Evolutionary conservation across 1,284 basidiomycete species (phyloP).

Genomic region (Fomitopsis schrenkii): DNA sequence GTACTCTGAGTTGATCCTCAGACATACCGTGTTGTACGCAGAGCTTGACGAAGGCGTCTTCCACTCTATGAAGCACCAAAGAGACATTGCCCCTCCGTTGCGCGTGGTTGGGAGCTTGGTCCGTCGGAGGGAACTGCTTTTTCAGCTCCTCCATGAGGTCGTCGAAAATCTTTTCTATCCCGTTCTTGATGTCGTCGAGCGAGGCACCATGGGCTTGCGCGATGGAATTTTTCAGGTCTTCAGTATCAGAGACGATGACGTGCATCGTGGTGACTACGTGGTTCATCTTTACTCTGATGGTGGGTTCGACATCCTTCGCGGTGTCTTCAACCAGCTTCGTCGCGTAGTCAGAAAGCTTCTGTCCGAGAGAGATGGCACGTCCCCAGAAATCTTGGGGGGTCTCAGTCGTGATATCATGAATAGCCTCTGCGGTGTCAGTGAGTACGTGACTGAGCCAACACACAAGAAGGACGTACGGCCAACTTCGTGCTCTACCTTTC

Average conservation of each 20-base stretch:
- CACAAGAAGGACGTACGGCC: neutral
- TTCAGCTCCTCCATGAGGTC: too few relatives aligned
- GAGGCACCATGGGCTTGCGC: too few relatives aligned
- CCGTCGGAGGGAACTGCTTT: neutral
- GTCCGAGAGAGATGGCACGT: too few relatives aligned
- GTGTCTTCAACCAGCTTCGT: neutral
- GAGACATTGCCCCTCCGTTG: neutral
- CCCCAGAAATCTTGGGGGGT: neutral
- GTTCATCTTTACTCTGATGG: too few relatives aligned
- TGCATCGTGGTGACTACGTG: too few relatives aligned
- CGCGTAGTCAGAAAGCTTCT: neutral
- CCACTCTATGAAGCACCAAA: neutral
- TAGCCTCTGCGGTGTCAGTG: neutral
- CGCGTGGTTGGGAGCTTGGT: neutral
- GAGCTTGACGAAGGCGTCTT: neutral
- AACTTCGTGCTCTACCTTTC: too few relatives aligned
- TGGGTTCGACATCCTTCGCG: too few relatives aligned
- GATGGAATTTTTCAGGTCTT: too few relatives aligned
- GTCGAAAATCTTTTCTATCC: too few relatives aligned
- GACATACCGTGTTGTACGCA: neutral
- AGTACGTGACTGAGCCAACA: neutral
- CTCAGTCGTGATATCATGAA: neutral
- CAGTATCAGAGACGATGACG: too few relatives aligned
- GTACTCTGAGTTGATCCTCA: neutral
- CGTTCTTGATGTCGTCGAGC: too few relatives aligned